phyloP scores from a whole-genome alignment of 139 green algal genomes.

The Chlorella sp. region DNA sequence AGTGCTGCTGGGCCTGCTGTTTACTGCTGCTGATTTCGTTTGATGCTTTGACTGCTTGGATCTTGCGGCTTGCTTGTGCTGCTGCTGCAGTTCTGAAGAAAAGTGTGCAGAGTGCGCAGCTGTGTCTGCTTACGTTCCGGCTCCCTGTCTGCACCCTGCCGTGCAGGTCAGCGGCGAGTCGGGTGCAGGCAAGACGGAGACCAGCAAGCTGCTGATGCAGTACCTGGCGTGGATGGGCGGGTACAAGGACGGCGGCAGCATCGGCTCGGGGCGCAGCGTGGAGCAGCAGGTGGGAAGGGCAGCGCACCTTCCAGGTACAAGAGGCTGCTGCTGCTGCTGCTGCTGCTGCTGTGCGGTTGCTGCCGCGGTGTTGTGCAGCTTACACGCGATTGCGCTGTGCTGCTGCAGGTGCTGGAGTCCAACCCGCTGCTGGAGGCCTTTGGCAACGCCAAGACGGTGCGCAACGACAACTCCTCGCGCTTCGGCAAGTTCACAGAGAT shows the following conservation, averaged over 20 bases:
- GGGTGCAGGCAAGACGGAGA: constrained; percentile 99
- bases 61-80: no score
- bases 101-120: background rate
- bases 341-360: constrained; percentile 14
- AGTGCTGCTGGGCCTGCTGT: no score
- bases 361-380: background rate
- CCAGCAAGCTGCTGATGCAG: constrained; percentile 99
- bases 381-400: background rate
- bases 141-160: background rate
- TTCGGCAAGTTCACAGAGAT: constrained; percentile 99
- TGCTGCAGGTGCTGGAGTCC: constrained; percentile 87
- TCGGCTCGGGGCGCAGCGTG: constrained; percentile 62
- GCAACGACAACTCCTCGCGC: constrained; percentile 98
- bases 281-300: constrained; percentile 69
- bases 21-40: no score
- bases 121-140: background rate
- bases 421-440: constrained; percentile 99
- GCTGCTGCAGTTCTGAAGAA: background rate
- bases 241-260: constrained; percentile 53
- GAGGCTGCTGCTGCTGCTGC: background rate
- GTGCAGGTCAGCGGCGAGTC: constrained; percentile 91
- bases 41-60: no score
- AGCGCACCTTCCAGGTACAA: background rate
- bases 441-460: constrained; percentile 98
- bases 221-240: constrained; percentile 89